Percentiles rank a stretch among this genome's conserved stretches.
Evolutionary conservation across 768 basidiomycete genomes (phyloP).

Genomic region (Trametes gibbosa): DNA sequence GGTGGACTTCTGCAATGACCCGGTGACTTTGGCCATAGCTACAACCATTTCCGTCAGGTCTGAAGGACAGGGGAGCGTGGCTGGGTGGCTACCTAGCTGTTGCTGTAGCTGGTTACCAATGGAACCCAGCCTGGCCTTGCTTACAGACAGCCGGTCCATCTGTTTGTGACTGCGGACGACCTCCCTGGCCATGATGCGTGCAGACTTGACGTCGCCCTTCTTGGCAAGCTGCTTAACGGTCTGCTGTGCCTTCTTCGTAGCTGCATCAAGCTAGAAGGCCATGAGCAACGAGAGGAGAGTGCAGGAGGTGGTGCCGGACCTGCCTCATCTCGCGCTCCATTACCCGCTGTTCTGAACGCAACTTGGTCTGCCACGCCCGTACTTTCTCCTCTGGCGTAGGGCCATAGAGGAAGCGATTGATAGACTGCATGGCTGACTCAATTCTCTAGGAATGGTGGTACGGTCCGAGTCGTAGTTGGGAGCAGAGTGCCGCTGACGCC

Average conservation of each 20-base stretch:
- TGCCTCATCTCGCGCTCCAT: conserved; percentile 95
- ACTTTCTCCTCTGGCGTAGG: conserved; percentile 95
- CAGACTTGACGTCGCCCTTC: conserved; percentile 91
- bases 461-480: not conserved
- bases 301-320: conserved; percentile 48
- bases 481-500: conserved; percentile 1
- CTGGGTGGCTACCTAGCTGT: conserved; percentile 68
- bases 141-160: conserved; percentile 86
- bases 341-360: conserved; percentile 76
- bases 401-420: conserved; percentile 94
- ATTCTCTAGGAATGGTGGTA: not conserved
- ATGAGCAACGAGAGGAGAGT: conserved; percentile 11
- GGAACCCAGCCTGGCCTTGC: conserved; percentile 89
- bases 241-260: conserved; percentile 73
- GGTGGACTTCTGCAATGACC: conserved; percentile 95
- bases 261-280: conserved; percentile 66
- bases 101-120: conserved; percentile 87
- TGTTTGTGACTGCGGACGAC: conserved; percentile 95
- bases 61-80: not conserved
- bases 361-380: conserved; percentile 84
- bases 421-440: conserved; percentile 62
- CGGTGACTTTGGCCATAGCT: conserved; percentile 98
- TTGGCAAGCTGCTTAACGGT: conserved; percentile 86
- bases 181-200: conserved; percentile 88
- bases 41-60: not conserved